Conservation (phyloP, 257 asterid species). For the Solanum pinnatisectum region DNA sequence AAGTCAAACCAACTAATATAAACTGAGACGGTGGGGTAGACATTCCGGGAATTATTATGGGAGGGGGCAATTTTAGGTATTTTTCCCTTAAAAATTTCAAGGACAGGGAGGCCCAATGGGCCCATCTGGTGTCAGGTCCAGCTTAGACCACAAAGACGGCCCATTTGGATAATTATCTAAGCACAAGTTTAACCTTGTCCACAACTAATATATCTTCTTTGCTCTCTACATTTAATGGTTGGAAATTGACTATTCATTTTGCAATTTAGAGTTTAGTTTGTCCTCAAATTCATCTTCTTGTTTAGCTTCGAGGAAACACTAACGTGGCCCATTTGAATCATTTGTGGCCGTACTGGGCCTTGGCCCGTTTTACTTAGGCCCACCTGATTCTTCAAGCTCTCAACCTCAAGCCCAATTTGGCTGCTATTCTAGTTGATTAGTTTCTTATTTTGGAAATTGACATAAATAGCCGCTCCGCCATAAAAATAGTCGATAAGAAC, state of each 20-base stretch:
- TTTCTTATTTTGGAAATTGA: not conserved
- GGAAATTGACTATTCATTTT: not conserved
- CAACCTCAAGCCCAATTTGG: not conserved
- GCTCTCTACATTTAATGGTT: not conserved
- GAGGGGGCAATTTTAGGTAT: not conserved
- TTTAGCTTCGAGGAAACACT: not conserved
- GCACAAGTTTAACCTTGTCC: not conserved
- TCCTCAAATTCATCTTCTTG: no score
- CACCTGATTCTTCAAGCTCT: not conserved
- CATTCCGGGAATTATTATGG: no score
- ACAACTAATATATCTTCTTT: not conserved
- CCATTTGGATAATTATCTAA: not conserved
- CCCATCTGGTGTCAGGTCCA: not conserved
- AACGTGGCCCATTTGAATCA: not conserved
- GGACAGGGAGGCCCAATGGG: not conserved
- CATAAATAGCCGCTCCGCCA: not conserved
- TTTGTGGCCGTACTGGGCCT: not conserved
- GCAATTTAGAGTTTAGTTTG: not conserved
- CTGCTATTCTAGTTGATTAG: not conserved
- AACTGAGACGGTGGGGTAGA: no score
- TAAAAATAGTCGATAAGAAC: not conserved
- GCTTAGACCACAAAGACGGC: not conserved
- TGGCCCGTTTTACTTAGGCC: not conserved
- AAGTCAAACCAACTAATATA: no score
- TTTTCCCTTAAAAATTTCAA: not conserved